Evolutionary conservation across 805 yeast species (phyloP).

Genomic region (Groenewaldozyma salmanticensis): DNA sequence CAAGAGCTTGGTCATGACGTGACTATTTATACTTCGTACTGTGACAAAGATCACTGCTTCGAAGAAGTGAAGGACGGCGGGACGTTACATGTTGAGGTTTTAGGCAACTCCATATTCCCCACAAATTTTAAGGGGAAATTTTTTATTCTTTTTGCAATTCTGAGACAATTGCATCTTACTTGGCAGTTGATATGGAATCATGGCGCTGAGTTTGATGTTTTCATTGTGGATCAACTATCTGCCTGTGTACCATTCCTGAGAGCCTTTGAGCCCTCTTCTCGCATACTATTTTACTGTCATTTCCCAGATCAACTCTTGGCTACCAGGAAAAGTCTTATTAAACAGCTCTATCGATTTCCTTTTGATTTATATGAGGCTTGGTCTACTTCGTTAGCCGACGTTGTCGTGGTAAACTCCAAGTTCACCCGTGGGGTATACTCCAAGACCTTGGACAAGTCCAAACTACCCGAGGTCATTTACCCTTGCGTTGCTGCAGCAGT

Average conservation of each 20-base stretch:
- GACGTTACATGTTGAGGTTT: slow-evolving; percentile 51
- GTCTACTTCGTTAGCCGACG: slow-evolving; percentile 67
- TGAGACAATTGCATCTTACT: slow-evolving; percentile 69
- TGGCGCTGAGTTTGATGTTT: slow-evolving; percentile 49
- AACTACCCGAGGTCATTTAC: slow-evolving; percentile 50
- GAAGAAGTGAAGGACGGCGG: slow-evolving; percentile 66
- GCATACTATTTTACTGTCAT: slow-evolving; percentile 83
- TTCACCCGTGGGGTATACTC: slow-evolving; percentile 69
- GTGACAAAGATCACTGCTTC: slow-evolving; percentile 79
- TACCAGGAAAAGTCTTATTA: slow-evolving; percentile 41
- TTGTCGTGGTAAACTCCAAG: slow-evolving; percentile 75
- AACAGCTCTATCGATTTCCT: slow-evolving; percentile 63
- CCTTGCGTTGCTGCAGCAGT: slow-evolving; percentile 53
- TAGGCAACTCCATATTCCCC: slow-evolving; percentile 77
- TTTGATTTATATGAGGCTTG: slow-evolving; percentile 80
- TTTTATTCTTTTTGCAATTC: slow-evolving; percentile 69
- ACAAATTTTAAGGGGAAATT: slow-evolving; percentile 55
- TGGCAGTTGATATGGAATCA: slow-evolving; percentile 37
- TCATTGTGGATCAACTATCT: slow-evolving; percentile 81
- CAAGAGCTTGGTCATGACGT: slow-evolving; percentile 58
- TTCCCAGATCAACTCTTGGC: slow-evolving; percentile 87
- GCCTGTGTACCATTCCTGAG: slow-evolving; percentile 69
- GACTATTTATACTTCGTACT: slow-evolving; percentile 76
- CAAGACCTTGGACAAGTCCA: slow-evolving; percentile 42
- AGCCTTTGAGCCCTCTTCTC: slow-evolving; percentile 26